A percentile compares a stretch with the other conserved stretches of the same genome.
Evolutionary conservation across 495 filamentous ascomycete species (phyloP).

Genomic region (Neurospora intermedia): DNA sequence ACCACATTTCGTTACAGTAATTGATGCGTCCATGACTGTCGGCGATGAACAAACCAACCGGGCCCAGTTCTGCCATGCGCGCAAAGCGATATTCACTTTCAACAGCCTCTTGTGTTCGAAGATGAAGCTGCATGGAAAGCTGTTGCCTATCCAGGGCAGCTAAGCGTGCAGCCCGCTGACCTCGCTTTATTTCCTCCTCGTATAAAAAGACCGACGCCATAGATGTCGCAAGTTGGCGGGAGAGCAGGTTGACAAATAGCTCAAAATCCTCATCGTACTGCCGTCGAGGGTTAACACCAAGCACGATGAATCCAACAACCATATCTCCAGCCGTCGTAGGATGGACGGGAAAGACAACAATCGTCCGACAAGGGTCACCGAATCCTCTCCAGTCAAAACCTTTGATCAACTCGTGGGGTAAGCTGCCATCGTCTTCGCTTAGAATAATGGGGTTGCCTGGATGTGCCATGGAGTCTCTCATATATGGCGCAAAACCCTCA

Average conservation of each 20-base stretch:
- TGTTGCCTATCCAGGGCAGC: constrained; percentile 56
- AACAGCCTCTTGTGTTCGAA: constrained; percentile 54
- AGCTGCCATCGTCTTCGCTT: constrained; percentile 44
- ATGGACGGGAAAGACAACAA: constrained; percentile 60
- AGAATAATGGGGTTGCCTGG: constrained; percentile 45
- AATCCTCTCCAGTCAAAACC: constrained; percentile 55
- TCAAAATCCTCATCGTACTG: constrained; percentile 61
- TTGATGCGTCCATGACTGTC: constrained; percentile 48
- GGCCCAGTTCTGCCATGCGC: constrained; percentile 62
- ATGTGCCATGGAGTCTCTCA: constrained; percentile 55
- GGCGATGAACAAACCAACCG: constrained; percentile 64
- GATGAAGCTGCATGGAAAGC: constrained; percentile 54
- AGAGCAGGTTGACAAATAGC: constrained; percentile 58
- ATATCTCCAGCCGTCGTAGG: constrained; percentile 53
- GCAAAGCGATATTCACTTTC: constrained; percentile 65
- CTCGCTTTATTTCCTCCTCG: constrained; percentile 61
- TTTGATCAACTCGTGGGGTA: constrained; percentile 46
- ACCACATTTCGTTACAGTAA: constrained; percentile 68
- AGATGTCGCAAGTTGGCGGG: constrained; percentile 57
- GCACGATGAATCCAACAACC: constrained; percentile 55
- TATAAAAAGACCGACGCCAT: constrained; percentile 63
- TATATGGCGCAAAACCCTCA: constrained; percentile 54
- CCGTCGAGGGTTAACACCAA: constrained; percentile 58
- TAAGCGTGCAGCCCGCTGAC: constrained; percentile 52
- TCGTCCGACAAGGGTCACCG: constrained; percentile 49